Base-by-base conservation (phyloP, 805 yeast species). In the Danielia oregonensis region DNA sequence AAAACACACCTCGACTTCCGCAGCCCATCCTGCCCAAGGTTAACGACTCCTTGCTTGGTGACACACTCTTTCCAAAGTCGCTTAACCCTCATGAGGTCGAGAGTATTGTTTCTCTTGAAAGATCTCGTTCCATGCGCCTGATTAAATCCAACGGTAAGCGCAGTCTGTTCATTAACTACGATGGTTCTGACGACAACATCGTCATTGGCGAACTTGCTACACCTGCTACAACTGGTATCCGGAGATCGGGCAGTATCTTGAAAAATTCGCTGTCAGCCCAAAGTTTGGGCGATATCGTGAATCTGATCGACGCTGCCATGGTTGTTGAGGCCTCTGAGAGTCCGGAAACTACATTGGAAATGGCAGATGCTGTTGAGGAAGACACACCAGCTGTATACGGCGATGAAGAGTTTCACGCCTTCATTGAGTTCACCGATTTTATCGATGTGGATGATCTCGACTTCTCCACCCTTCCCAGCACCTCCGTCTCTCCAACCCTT, bases 11-110 rank as follows among this genome's bases (percentile, higher is more conserved):
- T 19, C 17, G 24, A 2, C 9, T 8, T 2, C 24, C 11, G 25
- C 14, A 9, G 32, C 13, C 21, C 26, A 19, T 19, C 13, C 17
- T 27, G 22, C 33, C 29, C 15, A 13, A 12, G 16, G 29, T 37
- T 12, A 49, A 42, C 15, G 58, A 52, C 22, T 60, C 52, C 26
- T 42, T 65, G 8, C 44, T 61, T 6, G 72, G 73, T 3, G 72
- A 82, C 36, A 76, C 79, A 0, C 55, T 84, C 17, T 85, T 85
- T 54, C 94, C 94, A 0, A 83, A 79, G 51, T 73, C 78, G 2
- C 61, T 85, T 21, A 80, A 72, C 37, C 66, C 74, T 0, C 76
- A 72, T 33, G 94, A 85, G 50, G 84, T 85, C 8, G 85, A 81
- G 44, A 79, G 85, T 29, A 85, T 85, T 37, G 81, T 82, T 2